Evolutionary conservation across 805 yeast species (phyloP).

Genomic region (Lipomyces lipofer): DNA sequence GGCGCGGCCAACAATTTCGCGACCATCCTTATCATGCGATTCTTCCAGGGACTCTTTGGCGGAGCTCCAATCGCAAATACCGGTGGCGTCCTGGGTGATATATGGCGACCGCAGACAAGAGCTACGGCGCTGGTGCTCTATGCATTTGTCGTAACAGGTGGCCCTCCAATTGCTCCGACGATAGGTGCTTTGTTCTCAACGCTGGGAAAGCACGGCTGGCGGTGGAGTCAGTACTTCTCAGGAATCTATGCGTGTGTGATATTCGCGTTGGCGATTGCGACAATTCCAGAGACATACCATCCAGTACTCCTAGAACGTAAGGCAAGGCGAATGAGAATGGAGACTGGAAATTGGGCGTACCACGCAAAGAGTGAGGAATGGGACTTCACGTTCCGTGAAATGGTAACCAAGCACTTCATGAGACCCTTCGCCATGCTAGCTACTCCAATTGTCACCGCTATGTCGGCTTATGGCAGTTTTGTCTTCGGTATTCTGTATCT

Average conservation of each 20-base stretch:
- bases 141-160: slow-evolving; percentile 49
- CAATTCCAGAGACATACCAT: slow-evolving; percentile 42
- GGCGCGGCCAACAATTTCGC: slow-evolving; percentile 54
- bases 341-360: slow-evolving; percentile 77
- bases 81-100: slow-evolving; percentile 62
- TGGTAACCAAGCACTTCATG: slow-evolving; percentile 67
- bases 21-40: slow-evolving; percentile 54
- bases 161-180: slow-evolving; percentile 50
- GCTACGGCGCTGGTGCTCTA: slow-evolving; percentile 57
- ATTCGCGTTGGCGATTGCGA: slow-evolving; percentile 42
- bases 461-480: slow-evolving; percentile 47
- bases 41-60: slow-evolving; percentile 60
- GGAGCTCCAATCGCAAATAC: slow-evolving; percentile 61
- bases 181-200: slow-evolving; percentile 51
- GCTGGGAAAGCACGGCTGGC: slow-evolving; percentile 51
- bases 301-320: slow-evolving; percentile 57
- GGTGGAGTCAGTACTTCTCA: slow-evolving; percentile 57
- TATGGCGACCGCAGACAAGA: slow-evolving; percentile 51
- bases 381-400: slow-evolving; percentile 66
- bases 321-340: slow-evolving; percentile 67
- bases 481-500: slow-evolving; percentile 49
- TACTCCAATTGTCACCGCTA: slow-evolving; percentile 48
- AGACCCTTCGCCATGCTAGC: slow-evolving; percentile 78
- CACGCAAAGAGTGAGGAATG: slow-evolving; percentile 93
- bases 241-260: slow-evolving; percentile 47